Percentiles rank a stretch among this genome's conserved stretches.
Evolutionary conservation across 2,329 filamentous ascomycete genomes (phyloP).

Genomic region (Domatiomyces globalis): DNA sequence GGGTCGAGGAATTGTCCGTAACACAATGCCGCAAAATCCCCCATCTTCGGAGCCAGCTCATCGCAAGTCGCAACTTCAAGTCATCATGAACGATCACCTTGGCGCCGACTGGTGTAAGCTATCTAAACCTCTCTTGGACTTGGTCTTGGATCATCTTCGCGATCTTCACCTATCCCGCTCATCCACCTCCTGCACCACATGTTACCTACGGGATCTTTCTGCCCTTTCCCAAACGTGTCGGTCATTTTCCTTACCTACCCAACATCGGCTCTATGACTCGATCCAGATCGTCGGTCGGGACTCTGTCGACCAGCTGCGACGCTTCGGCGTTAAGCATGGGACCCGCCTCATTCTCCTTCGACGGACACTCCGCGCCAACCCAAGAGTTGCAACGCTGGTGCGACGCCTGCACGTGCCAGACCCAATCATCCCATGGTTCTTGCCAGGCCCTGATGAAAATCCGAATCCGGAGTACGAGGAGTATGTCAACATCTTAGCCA

Average conservation of each 20-base stretch:
- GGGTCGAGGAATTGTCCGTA: neutral
- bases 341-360: constrained; percentile 25
- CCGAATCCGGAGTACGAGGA: constrained; percentile 31
- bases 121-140: constrained; percentile 41
- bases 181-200: constrained; percentile 36
- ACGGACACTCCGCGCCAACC: constrained; percentile 38
- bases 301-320: neutral
- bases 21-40: neutral
- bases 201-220: constrained; percentile 39
- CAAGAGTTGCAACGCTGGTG: constrained; percentile 38
- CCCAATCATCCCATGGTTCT: constrained; percentile 27
- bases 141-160: constrained; percentile 39
- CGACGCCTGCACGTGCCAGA: constrained; percentile 40
- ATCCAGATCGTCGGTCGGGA: neutral
- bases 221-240: neutral
- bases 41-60: neutral
- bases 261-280: neutral
- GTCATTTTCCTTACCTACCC: neutral
- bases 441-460: constrained; percentile 23
- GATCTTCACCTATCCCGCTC: constrained; percentile 28
- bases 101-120: constrained; percentile 25
- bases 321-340: neutral
- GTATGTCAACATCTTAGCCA: constrained; percentile 39
- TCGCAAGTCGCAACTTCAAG: neutral
- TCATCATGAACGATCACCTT: neutral